Evolutionary conservation across 768 basidiomycete genomes (phyloP).

Genomic region (Scleroderma citrinum): DNA sequence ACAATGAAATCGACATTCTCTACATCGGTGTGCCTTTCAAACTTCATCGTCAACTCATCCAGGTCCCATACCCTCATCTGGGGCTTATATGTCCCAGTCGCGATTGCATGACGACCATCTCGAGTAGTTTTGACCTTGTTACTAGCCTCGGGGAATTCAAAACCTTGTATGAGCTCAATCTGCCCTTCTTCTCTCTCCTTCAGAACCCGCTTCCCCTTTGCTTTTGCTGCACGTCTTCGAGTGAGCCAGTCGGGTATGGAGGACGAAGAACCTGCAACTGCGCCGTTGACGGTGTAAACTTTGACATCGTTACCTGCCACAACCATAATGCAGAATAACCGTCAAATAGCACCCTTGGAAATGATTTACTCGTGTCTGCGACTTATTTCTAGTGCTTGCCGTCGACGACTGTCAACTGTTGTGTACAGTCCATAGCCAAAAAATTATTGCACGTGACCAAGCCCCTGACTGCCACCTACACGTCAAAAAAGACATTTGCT

Average conservation of each 20-base stretch:
- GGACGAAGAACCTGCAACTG: conserved; percentile 78
- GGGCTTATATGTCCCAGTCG: conserved; percentile 97
- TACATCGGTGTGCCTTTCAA: conserved; percentile 91
- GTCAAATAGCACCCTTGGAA: no score
- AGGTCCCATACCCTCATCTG: conserved; percentile 96
- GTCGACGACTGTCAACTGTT: no score
- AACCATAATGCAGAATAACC: conserved; percentile 14
- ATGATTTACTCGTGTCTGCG: no score
- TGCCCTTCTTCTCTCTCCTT: conserved; percentile 78
- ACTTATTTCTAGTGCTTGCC: no score
- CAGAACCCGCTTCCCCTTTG: conserved; percentile 51
- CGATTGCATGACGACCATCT: conserved; percentile 89
- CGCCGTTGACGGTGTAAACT: conserved; percentile 96
- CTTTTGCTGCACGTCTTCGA: conserved; percentile 54
- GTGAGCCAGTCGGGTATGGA: conserved; percentile 95
- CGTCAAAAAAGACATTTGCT: not conserved
- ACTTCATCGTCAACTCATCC: conserved; percentile 87
- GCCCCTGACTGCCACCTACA: conserved; percentile 5
- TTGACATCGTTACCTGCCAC: conserved; percentile 48
- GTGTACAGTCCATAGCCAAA: not conserved
- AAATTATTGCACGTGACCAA: conserved; percentile 12
- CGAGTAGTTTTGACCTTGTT: conserved; percentile 85
- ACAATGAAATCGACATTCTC: conserved; percentile 99
- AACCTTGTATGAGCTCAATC: conserved; percentile 90
- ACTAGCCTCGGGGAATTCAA: conserved; percentile 96